Percentiles rank a stretch among this genome's conserved stretches.
These are phyloP conservation scores for Lactifluus rugatus DNA, from an alignment of 768 basidiomycete genomes.

Conservation along the genomic window DNA sequence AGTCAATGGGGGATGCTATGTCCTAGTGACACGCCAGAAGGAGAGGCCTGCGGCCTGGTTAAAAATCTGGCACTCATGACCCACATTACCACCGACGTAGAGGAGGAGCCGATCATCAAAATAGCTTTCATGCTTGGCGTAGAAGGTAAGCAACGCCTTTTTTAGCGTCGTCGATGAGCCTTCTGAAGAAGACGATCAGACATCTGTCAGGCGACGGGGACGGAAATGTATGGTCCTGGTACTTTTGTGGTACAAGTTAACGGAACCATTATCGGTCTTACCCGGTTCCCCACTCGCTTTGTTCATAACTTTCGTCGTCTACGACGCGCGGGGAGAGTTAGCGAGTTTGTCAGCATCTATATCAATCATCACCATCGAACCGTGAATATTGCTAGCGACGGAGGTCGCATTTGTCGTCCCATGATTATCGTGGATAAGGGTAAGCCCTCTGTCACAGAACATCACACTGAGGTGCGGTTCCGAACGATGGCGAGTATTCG, in stretches of 20 bases:
- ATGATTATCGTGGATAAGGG: constrained; percentile 92
- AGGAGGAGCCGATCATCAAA: constrained; percentile 86
- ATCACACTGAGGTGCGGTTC: constrained; percentile 63
- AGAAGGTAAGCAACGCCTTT: constrained; percentile 54
- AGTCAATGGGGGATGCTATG: constrained; percentile 99
- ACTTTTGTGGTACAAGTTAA: constrained; percentile 96
- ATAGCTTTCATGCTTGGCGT: constrained; percentile 94
- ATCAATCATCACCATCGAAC: constrained; percentile 92
- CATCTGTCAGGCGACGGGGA: constrained; percentile 83
- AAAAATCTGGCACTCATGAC: constrained; percentile 99
- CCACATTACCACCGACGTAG: constrained; percentile 97
- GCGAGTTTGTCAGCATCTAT: constrained; percentile 95
- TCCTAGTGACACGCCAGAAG: constrained; percentile 98
- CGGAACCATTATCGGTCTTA: constrained; percentile 90
- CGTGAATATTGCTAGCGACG: constrained; percentile 94
- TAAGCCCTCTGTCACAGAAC: constrained; percentile 60
- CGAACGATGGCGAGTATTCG: not conserved
- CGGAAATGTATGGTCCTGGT: constrained; percentile 89
- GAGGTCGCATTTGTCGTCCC: constrained; percentile 95
- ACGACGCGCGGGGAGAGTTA: constrained; percentile 82
- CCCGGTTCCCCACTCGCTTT: constrained; percentile 74
- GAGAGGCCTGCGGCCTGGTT: constrained; percentile 96
- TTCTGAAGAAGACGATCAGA: constrained; percentile 37
- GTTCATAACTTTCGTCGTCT: constrained; percentile 87
- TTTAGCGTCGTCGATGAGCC: not conserved